phyloP scores from a whole-genome alignment of 306 rosid genomes.

The Casuarina cunninghamiana region DNA sequence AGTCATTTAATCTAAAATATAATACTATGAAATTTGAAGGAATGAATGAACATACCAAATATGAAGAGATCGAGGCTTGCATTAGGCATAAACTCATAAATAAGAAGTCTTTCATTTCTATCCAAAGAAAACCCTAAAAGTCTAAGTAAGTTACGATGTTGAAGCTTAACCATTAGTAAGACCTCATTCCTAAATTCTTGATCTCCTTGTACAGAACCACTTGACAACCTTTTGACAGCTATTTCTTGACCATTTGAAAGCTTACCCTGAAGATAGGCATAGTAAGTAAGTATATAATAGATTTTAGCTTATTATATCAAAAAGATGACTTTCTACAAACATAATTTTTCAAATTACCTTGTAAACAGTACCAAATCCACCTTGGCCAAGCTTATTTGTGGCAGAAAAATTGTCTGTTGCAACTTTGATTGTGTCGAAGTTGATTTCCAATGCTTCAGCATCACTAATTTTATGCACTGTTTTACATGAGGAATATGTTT shows the following conservation, averaged over 20 bases:
- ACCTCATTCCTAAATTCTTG: background rate
- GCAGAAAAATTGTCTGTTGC: too few relatives aligned
- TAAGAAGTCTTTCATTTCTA: background rate
- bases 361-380: background rate
- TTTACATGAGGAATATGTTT: too few relatives aligned
- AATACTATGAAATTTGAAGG: background rate
- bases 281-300: background rate
- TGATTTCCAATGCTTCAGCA: too few relatives aligned
- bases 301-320: background rate
- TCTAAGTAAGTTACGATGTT: background rate
- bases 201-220: background rate
- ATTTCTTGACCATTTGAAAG: background rate
- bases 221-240: background rate
- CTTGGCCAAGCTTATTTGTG: too few relatives aligned
- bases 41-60: background rate
- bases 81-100: background rate
- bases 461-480: too few relatives aligned
- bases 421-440: too few relatives aligned
- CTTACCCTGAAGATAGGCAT: background rate
- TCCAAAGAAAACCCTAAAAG: background rate
- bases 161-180: background rate
- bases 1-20: background rate
- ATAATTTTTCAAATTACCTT: too few relatives aligned
- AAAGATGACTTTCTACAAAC: too few relatives aligned
- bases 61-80: background rate